phyloP scores from a whole-genome alignment of 768 basidiomycete genomes.

The Lentinula sp. region DNA sequence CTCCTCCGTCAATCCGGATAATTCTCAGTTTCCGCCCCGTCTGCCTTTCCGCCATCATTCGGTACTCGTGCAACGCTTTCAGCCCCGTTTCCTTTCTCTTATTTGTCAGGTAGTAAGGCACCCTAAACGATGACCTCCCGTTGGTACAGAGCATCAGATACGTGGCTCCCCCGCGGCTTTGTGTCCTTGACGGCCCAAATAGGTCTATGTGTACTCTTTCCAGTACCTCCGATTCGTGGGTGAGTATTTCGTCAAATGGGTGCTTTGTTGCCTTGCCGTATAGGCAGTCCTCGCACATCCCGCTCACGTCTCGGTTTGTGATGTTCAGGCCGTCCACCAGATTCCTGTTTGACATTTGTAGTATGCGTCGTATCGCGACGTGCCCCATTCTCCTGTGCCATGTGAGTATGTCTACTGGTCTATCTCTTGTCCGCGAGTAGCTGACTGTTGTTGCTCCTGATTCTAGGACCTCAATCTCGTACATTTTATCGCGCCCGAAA shows the following conservation, averaged over 20 bases:
- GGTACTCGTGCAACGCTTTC: conserved; percentile 12
- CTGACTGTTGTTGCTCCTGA: too few relatives aligned
- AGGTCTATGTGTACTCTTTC: conserved; percentile 18
- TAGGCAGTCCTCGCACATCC: conserved; percentile 11
- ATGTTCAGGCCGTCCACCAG: conserved; percentile 18
- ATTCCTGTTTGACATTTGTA: conserved; percentile 4
- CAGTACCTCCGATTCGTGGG: too few relatives aligned
- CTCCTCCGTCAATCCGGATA: not conserved
- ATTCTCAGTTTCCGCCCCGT: conserved; percentile 8
- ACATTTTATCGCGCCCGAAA: too few relatives aligned
- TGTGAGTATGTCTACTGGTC: too few relatives aligned
- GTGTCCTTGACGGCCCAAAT: conserved; percentile 15
- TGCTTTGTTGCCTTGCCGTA: conserved; percentile 14
- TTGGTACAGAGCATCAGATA: conserved; percentile 21
- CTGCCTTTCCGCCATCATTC: conserved; percentile 12
- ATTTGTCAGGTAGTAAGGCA: conserved; percentile 14
- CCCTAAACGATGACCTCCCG: conserved; percentile 11
- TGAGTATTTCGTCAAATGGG: too few relatives aligned
- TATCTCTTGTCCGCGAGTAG: too few relatives aligned
- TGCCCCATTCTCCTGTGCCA: too few relatives aligned
- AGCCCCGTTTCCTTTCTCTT: conserved; percentile 16
- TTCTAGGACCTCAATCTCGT: too few relatives aligned
- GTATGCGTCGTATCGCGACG: too few relatives aligned
- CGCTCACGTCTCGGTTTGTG: not conserved
- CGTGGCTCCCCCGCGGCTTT: conserved; percentile 10